These are phyloP conservation scores for Paracoccidioides brasiliensis DNA, from an alignment of 2,329 filamentous ascomycete species.

Conservation along the genomic window DNA sequence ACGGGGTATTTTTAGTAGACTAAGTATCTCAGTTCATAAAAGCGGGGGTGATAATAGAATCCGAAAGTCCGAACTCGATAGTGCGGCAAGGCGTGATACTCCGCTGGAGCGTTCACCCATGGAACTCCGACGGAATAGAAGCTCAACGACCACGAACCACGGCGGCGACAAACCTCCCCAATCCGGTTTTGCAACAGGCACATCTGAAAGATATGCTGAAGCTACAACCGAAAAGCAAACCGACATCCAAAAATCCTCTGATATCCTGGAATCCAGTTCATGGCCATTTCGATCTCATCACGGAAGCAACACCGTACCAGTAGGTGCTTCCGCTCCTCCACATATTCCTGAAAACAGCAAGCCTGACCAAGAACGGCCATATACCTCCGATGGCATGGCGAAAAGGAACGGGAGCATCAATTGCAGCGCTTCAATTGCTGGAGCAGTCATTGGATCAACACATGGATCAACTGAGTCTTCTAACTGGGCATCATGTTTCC, in stretches of 20 bases:
- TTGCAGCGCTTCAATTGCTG: background rate
- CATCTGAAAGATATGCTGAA: slow-evolving; percentile 16
- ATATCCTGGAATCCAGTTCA: slow-evolving; percentile 8
- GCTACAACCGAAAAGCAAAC: background rate
- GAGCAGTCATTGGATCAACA: background rate
- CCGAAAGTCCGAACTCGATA: slow-evolving; percentile 43
- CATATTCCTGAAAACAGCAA: background rate
- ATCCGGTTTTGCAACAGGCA: slow-evolving; percentile 14
- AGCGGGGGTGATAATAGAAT: slow-evolving; percentile 31
- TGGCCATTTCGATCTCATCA: slow-evolving; percentile 16
- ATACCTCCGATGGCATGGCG: slow-evolving; percentile 11
- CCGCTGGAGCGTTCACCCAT: slow-evolving; percentile 46
- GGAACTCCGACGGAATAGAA: slow-evolving; percentile 29
- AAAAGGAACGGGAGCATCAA: background rate
- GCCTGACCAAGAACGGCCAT: slow-evolving; percentile 4
- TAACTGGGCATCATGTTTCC: slow-evolving; percentile 9
- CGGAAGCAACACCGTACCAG: slow-evolving; percentile 1
- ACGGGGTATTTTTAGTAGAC: slow-evolving; percentile 20
- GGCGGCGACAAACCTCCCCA: background rate
- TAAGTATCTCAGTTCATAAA: slow-evolving; percentile 18
- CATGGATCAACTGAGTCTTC: background rate
- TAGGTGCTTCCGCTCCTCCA: background rate
- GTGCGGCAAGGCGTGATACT: slow-evolving; percentile 49
- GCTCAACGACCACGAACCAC: slow-evolving; percentile 12
- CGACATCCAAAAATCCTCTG: background rate